phyloP scores from a whole-genome alignment of 345 rosid species.

The Heritiera fomes region DNA sequence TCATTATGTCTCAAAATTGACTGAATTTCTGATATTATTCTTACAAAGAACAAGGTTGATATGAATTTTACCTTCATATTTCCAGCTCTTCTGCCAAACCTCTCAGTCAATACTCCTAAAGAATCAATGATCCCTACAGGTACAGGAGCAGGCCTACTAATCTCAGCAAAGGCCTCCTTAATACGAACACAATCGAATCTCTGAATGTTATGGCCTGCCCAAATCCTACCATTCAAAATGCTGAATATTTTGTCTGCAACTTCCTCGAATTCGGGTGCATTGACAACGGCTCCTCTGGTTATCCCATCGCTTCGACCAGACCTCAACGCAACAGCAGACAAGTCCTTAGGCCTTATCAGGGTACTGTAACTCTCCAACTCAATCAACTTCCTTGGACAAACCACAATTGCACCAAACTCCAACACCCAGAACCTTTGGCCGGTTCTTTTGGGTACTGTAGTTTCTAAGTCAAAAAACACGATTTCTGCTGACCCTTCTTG shows the following conservation, averaged over 20 bases:
- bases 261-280: conserved; percentile 64
- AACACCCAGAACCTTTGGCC: conserved; percentile 65
- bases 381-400: conserved; percentile 62
- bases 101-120: conserved; percentile 59
- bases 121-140: conserved; percentile 83
- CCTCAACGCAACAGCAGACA: conserved; percentile 49
- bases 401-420: conserved; percentile 85
- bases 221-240: conserved; percentile 72
- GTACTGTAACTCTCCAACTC: conserved; percentile 75
- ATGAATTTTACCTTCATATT: conserved; percentile 69
- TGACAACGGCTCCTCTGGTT: conserved; percentile 53
- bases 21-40: not conserved
- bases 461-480: conserved; percentile 85
- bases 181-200: conserved; percentile 84
- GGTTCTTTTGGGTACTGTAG: conserved; percentile 62
- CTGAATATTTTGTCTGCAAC: conserved; percentile 66
- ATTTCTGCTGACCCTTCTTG: conserved; percentile 37
- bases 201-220: conserved; percentile 93
- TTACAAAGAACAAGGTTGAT: not conserved
- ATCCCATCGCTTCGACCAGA: conserved; percentile 71
- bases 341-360: conserved; percentile 67
- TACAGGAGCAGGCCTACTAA: conserved; percentile 58
- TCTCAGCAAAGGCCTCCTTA: conserved; percentile 72
- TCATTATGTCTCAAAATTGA: not conserved
- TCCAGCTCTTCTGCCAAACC: conserved; percentile 89